phyloP scores from a whole-genome alignment of 768 basidiomycete genomes.

The Mrakia frigida region DNA sequence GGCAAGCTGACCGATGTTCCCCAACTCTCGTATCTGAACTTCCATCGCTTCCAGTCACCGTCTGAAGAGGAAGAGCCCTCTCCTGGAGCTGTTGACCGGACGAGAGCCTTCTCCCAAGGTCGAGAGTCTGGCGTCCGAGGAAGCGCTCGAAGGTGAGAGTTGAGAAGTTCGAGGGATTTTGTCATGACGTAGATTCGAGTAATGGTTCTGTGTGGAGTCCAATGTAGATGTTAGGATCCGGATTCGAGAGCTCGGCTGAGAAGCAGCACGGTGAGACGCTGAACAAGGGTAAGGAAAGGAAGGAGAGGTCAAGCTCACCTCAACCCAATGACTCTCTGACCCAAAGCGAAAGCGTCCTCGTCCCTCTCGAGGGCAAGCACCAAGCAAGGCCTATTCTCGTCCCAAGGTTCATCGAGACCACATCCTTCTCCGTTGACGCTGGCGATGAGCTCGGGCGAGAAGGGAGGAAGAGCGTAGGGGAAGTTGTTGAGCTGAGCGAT shows the following conservation, averaged over 20 bases:
- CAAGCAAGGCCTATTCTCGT: conserved; percentile 54
- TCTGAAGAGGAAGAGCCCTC: neutral
- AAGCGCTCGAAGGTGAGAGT: conserved; percentile 4
- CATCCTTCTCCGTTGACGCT: conserved; percentile 26
- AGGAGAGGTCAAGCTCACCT: conserved; percentile 53
- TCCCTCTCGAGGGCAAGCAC: conserved; percentile 63
- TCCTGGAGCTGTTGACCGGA: neutral
- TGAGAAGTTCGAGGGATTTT: conserved; percentile 1
- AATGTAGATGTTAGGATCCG: neutral
- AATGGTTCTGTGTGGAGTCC: neutral
- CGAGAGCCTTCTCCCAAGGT: conserved; percentile 12
- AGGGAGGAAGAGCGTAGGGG: conserved; percentile 16
- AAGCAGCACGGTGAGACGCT: neutral
- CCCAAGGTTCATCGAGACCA: conserved; percentile 32
- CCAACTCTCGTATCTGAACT: conserved; percentile 22
- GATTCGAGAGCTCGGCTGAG: neutral
- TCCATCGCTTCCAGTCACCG: conserved; percentile 2
- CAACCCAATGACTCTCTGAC: conserved; percentile 71
- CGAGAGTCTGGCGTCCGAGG: neutral
- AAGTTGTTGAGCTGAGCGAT: conserved; percentile 24
- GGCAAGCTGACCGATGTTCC: conserved; percentile 32
- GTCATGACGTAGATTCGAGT: conserved; percentile 7
- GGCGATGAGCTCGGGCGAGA: conserved; percentile 15
- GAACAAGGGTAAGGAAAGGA: neutral
- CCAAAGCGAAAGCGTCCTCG: conserved; percentile 67